Evolutionary conservation across 768 basidiomycete species (phyloP).

Genomic region (Daedaleopsis sinensis): DNA sequence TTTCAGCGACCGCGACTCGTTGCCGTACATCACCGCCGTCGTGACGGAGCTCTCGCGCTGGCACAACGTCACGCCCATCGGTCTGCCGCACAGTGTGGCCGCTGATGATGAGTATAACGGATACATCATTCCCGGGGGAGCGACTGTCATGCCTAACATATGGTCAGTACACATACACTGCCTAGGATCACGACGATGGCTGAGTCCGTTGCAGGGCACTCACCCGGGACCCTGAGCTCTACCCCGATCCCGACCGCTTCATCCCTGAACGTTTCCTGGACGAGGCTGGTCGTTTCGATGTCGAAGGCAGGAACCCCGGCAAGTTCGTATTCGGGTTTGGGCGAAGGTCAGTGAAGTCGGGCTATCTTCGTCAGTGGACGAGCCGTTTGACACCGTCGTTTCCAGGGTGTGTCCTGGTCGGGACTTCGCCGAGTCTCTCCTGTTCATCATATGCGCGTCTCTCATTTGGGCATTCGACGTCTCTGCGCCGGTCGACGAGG

Average conservation of each 20-base stretch:
- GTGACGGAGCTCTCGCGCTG: conserved; percentile 21
- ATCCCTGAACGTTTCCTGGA: conserved; percentile 52
- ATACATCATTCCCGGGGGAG: conserved; percentile 39
- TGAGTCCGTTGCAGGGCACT: conserved; percentile 39
- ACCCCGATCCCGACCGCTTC: conserved; percentile 50
- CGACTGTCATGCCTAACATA: conserved; percentile 17
- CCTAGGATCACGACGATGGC: no score
- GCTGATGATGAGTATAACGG: conserved; percentile 44
- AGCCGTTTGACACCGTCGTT: no score
- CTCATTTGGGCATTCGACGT: conserved; percentile 4
- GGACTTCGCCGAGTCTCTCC: background rate
- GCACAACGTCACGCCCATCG: conserved; percentile 12
- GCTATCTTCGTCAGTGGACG: no score
- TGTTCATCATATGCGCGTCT: conserved; percentile 7
- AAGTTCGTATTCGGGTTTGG: conserved; percentile 32
- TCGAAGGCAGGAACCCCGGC: conserved; percentile 7
- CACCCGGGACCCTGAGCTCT: conserved; percentile 49
- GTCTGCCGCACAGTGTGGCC: conserved; percentile 33
- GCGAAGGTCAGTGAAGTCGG: conserved; percentile 11
- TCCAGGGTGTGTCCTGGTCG: conserved; percentile 5
- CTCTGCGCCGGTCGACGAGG: background rate
- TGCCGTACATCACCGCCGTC: conserved; percentile 18
- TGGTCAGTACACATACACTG: conserved; percentile 10
- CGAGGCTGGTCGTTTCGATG: conserved; percentile 15
- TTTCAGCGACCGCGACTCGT: conserved; percentile 15